Conservation (phyloP, 2,329 filamentous ascomycete species). For the Aulographum hederae region DNA sequence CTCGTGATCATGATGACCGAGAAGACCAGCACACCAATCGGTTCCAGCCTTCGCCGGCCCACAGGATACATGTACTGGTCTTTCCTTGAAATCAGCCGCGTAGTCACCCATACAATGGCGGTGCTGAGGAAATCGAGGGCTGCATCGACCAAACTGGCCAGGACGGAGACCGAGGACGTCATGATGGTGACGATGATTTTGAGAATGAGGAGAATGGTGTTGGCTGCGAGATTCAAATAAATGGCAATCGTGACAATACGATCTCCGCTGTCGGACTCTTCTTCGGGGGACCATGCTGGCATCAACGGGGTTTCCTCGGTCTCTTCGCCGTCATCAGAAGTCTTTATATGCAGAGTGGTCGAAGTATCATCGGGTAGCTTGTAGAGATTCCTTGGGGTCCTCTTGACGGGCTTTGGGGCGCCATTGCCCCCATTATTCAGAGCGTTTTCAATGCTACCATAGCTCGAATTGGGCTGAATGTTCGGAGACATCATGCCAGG, state of each 20-base stretch:
- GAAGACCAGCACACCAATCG: slow-evolving; percentile 65
- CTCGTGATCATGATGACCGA: slow-evolving; percentile 75
- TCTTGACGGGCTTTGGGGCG: slow-evolving; percentile 35
- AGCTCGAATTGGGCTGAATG: too few species aligned
- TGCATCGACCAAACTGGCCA: slow-evolving; percentile 64
- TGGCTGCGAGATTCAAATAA: slow-evolving; percentile 68
- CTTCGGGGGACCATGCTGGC: slow-evolving; percentile 47
- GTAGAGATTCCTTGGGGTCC: slow-evolving; percentile 76
- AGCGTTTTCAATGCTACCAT: too few species aligned
- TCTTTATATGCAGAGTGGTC: slow-evolving; percentile 39
- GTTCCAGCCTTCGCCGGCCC: slow-evolving; percentile 59
- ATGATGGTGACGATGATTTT: slow-evolving; percentile 63
- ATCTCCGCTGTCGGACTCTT: slow-evolving; percentile 56
- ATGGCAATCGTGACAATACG: slow-evolving; percentile 73
- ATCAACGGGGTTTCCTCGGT: slow-evolving; percentile 34
- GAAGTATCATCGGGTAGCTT: slow-evolving; percentile 48
- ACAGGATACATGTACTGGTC: slow-evolving; percentile 64
- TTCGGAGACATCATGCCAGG: too few species aligned
- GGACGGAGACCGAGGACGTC: slow-evolving; percentile 64
- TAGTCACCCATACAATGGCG: slow-evolving; percentile 64
- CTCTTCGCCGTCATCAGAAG: slow-evolving; percentile 23
- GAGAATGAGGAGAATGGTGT: slow-evolving; percentile 52
- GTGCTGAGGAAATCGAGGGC: slow-evolving; percentile 67
- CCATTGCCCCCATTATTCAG: too few species aligned
- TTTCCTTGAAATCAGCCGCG: slow-evolving; percentile 51